phyloP scores from a whole-genome alignment of 768 basidiomycete genomes.

The Ramaria sp. region DNA sequence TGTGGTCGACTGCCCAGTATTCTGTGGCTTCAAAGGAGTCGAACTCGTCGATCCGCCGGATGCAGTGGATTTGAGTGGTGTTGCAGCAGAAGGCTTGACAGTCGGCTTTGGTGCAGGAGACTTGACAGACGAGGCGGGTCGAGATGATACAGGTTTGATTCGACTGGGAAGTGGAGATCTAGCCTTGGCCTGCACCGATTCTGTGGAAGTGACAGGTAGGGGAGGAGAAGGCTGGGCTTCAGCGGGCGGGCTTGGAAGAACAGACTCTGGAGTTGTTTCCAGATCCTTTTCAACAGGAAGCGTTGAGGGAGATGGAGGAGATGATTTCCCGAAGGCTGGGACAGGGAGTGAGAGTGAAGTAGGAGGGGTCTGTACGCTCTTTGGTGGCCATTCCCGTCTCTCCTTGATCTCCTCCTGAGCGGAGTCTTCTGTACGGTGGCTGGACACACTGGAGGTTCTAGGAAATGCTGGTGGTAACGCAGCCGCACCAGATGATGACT shows the following conservation, averaged over 20 bases:
- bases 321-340: constrained; percentile 15
- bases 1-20: constrained; percentile 31
- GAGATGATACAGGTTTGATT: constrained; percentile 1
- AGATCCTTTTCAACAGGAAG: neutral
- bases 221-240: neutral
- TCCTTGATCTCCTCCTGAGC: constrained; percentile 58
- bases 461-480: constrained; percentile 25
- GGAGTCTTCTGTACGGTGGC: constrained; percentile 54
- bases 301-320: neutral
- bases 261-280: constrained; percentile 6
- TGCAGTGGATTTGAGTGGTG: constrained; percentile 5
- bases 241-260: constrained; percentile 8
- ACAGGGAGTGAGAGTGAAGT: constrained; percentile 24
- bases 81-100: constrained; percentile 22
- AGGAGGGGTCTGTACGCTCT: constrained; percentile 9
- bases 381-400: constrained; percentile 72
- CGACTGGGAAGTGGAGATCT: constrained; percentile 10
- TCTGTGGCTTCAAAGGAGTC: constrained; percentile 22
- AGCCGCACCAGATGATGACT: constrained; percentile 34
- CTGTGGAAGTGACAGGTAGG: neutral
- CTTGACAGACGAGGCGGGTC: constrained; percentile 16
- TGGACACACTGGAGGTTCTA: constrained; percentile 57
- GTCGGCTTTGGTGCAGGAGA: constrained; percentile 17
- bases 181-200: neutral
- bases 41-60: neutral